Conservation (phyloP, 2,329 filamentous ascomycete species). For the Helotiales sp. region DNA sequence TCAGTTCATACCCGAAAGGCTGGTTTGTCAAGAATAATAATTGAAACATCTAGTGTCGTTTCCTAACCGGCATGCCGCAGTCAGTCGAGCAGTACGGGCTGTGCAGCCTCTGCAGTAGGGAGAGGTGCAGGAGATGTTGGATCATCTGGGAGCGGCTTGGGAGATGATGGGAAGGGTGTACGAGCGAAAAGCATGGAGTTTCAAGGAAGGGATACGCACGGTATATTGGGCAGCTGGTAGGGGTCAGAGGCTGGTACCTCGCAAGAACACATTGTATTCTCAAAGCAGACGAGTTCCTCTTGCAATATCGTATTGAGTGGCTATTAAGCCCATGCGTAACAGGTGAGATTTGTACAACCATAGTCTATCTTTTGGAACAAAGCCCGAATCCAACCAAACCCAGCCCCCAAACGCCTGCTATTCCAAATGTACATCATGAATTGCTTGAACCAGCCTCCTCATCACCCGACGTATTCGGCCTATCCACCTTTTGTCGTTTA, state of each 20-base stretch:
- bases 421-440: conserved; percentile 29
- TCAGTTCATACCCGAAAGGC: not conserved
- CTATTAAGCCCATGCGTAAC: not conserved
- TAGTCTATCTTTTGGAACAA: conserved; percentile 5
- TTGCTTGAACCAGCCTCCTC: conserved; percentile 40
- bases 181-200: not conserved
- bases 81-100: not conserved
- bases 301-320: not conserved
- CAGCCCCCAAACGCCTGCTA: conserved; percentile 9
- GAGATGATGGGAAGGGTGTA: not conserved
- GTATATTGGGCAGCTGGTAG: not conserved
- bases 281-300: not conserved
- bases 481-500: conserved; percentile 31
- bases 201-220: not conserved
- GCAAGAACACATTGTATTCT: no score
- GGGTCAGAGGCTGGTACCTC: no score
- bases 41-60: not conserved
- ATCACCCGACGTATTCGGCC: conserved; percentile 23
- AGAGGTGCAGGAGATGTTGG: not conserved
- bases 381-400: conserved; percentile 15
- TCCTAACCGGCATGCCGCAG: not conserved
- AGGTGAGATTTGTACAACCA: not conserved
- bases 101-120: not conserved
- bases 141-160: not conserved
- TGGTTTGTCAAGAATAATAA: no score